These are phyloP conservation scores for Moricandia arvensis DNA, from an alignment of 345 rosid genomes.

Conservation along the genomic window DNA sequence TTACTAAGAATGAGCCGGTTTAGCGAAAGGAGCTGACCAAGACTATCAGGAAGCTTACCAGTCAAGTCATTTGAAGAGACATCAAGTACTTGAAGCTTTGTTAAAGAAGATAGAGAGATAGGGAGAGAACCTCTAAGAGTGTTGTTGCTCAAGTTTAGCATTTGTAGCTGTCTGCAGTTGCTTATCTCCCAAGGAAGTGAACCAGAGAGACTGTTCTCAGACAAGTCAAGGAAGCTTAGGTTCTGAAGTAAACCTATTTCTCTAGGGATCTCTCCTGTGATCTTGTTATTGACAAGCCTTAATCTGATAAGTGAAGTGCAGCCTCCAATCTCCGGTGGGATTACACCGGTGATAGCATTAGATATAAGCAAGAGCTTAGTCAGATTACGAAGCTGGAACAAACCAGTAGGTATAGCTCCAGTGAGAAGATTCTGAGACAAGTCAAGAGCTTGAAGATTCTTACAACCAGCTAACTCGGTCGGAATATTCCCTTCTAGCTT, in stretches of 20 bases:
- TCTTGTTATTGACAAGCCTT: slow-evolving; percentile 57
- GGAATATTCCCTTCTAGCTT: slow-evolving; percentile 76
- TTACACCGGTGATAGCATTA: slow-evolving; percentile 66
- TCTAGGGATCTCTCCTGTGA: slow-evolving; percentile 62
- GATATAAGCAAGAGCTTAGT: slow-evolving; percentile 74
- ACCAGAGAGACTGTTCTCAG: slow-evolving; percentile 64
- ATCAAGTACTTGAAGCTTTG: slow-evolving; percentile 62
- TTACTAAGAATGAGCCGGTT: slow-evolving; percentile 49
- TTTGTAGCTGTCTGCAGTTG: slow-evolving; percentile 66
- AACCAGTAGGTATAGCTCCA: slow-evolving; percentile 58
- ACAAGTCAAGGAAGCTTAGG: slow-evolving; percentile 72
- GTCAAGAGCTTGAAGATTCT: slow-evolving; percentile 63
- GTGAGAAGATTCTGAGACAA: slow-evolving; percentile 71
- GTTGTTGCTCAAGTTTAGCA: slow-evolving; percentile 82
- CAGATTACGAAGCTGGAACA: slow-evolving; percentile 70
- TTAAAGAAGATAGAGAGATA: slow-evolving; percentile 53
- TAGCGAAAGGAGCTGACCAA: slow-evolving; percentile 59
- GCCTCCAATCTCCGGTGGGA: slow-evolving; percentile 68
- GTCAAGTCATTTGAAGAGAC: slow-evolving; percentile 53
- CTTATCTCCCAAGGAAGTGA: slow-evolving; percentile 65
- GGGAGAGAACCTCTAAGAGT: slow-evolving; percentile 68
- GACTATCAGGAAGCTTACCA: slow-evolving; percentile 53
- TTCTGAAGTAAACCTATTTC: slow-evolving; percentile 58
- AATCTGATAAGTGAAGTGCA: slow-evolving; percentile 63
- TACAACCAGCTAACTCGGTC: slow-evolving; percentile 52